A percentile compares a stretch with the other conserved stretches of the same genome.
Evolutionary conservation across 2,329 filamentous ascomycete genomes (phyloP).

Genomic region (Alternaria angustiovoidea): DNA sequence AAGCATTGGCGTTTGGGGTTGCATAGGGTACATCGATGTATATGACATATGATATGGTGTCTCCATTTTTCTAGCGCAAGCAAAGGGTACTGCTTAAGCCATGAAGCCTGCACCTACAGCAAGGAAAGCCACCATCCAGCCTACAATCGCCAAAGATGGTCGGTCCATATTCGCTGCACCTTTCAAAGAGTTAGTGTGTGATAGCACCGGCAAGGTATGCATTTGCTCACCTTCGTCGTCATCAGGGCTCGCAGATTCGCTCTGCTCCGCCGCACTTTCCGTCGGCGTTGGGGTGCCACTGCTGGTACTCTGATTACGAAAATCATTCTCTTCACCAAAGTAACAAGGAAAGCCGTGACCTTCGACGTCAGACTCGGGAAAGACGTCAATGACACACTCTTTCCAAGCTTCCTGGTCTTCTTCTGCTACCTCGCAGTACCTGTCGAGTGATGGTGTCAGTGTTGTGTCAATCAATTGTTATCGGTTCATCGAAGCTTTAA

Average conservation of each 20-base stretch:
- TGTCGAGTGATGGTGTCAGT: too few relatives aligned
- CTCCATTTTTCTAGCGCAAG: background rate
- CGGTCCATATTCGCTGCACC: background rate
- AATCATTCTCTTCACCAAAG: too few relatives aligned
- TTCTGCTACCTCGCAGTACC: too few relatives aligned
- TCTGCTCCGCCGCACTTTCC: background rate
- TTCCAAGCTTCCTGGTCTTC: too few relatives aligned
- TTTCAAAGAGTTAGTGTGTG: background rate
- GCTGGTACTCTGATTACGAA: too few relatives aligned
- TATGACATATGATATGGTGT: background rate
- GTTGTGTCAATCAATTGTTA: too few relatives aligned
- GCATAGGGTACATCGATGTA: background rate
- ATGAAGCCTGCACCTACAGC: background rate
- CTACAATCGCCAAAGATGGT: background rate
- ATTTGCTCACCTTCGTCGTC: background rate
- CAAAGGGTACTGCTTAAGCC: background rate
- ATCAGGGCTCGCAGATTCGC: background rate
- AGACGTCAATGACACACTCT: background rate
- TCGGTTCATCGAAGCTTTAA: too few relatives aligned
- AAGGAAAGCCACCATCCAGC: background rate
- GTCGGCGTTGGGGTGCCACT: too few relatives aligned
- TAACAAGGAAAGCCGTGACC: too few relatives aligned
- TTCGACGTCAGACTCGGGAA: background rate
- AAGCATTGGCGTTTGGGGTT: background rate
- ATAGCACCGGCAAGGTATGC: background rate